Percentiles rank a stretch among this genome's conserved stretches.
These are phyloP conservation scores for Penicillium expansum DNA, from an alignment of 2,329 filamentous ascomycete genomes.

Conservation along the genomic window DNA sequence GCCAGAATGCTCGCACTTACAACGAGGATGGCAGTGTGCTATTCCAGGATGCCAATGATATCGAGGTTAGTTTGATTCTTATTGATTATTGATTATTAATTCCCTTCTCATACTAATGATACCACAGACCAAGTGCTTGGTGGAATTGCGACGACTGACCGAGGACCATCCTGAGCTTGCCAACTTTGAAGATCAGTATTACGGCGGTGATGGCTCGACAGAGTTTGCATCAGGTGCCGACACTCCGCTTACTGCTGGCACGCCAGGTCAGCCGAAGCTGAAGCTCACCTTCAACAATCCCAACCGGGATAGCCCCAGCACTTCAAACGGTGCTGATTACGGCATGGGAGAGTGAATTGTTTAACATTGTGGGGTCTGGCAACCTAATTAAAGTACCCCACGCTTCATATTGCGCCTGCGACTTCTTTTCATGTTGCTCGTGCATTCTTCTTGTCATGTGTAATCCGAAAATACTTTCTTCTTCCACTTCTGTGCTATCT, in stretches of 20 bases:
- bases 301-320: slow-evolving; percentile 36
- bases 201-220: slow-evolving; percentile 52
- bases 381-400: neutral
- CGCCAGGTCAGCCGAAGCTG: slow-evolving; percentile 60
- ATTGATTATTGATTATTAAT: neutral
- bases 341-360: slow-evolving; percentile 34
- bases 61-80: slow-evolving; percentile 67
- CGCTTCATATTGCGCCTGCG: neutral
- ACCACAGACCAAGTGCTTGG: slow-evolving; percentile 48
- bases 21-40: slow-evolving; percentile 94
- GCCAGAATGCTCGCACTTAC: slow-evolving; percentile 88
- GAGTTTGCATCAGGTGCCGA: slow-evolving; percentile 48
- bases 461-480: slow-evolving; percentile 11
- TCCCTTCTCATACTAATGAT: neutral
- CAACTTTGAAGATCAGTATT: slow-evolving; percentile 55
- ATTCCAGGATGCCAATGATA: slow-evolving; percentile 86
- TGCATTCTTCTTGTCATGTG: slow-evolving; percentile 11
- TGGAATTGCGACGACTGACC: slow-evolving; percentile 55
- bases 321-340: slow-evolving; percentile 31
- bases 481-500: slow-evolving; percentile 8
- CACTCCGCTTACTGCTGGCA: slow-evolving; percentile 62
- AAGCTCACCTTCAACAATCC: slow-evolving; percentile 61
- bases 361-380: neutral
- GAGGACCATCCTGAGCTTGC: slow-evolving; percentile 56
- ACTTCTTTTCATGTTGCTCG: slow-evolving; percentile 1